A percentile compares a stretch with the other conserved stretches of the same genome.
phyloP scores from a whole-genome alignment of 495 filamentous ascomycete genomes.

The Aspergillus homomorphus region DNA sequence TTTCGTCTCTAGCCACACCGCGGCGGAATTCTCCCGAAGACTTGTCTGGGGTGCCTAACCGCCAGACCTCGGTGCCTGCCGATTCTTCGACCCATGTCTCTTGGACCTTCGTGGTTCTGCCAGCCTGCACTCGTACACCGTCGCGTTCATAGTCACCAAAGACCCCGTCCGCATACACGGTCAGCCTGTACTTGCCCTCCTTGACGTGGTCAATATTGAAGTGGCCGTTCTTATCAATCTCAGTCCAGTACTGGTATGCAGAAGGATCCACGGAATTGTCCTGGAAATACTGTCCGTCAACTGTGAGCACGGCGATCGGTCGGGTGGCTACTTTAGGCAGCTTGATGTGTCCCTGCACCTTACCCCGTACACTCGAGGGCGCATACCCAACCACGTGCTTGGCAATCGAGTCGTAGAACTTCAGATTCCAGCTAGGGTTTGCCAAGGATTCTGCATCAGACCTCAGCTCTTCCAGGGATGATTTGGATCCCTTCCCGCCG shows the following conservation, averaged over 20 bases:
- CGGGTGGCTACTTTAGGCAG: slow-evolving; percentile 44
- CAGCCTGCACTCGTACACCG: slow-evolving; percentile 34
- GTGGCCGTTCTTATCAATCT: slow-evolving; percentile 43
- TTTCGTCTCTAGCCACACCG: slow-evolving; percentile 40
- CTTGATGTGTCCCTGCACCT: slow-evolving; percentile 39
- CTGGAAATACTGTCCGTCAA: slow-evolving; percentile 52
- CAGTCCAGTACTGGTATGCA: slow-evolving; percentile 57
- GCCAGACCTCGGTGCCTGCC: slow-evolving; percentile 52
- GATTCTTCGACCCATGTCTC: slow-evolving; percentile 47
- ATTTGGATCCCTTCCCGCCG: slow-evolving; percentile 37
- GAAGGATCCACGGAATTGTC: slow-evolving; percentile 49
- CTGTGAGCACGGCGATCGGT: slow-evolving; percentile 51
- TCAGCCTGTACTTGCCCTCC: slow-evolving; percentile 52
- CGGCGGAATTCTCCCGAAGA: slow-evolving; percentile 53
- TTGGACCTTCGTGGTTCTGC: slow-evolving; percentile 27
- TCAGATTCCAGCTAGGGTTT: slow-evolving; percentile 47
- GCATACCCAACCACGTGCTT: slow-evolving; percentile 52
- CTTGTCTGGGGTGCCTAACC: slow-evolving; percentile 54
- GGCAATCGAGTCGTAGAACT: slow-evolving; percentile 57
- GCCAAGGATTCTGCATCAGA: slow-evolving; percentile 47
- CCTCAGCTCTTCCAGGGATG: slow-evolving; percentile 39
- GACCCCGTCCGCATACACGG: slow-evolving; percentile 54
- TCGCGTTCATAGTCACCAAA: slow-evolving; percentile 53
- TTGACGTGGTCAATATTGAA: slow-evolving; percentile 49
- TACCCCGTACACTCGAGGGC: slow-evolving; percentile 40